phyloP scores from a whole-genome alignment of 2,329 filamentous ascomycete genomes.

The Knufia fluminis region DNA sequence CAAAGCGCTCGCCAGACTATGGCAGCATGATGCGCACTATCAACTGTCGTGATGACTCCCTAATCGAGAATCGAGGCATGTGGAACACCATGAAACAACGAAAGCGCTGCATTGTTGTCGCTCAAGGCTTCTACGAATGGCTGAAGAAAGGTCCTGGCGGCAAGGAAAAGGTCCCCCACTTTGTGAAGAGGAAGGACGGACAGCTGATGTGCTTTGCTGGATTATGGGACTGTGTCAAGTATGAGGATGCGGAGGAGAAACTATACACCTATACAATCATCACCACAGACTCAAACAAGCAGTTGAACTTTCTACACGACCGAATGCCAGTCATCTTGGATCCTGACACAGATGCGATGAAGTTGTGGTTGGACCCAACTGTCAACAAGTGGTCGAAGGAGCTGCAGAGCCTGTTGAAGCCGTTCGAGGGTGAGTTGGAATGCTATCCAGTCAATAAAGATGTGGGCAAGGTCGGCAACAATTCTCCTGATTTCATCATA shows the following conservation, averaged over 20 bases:
- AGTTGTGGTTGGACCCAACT: constrained; percentile 67
- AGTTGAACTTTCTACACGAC: constrained; percentile 79
- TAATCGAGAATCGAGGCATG: constrained; percentile 67
- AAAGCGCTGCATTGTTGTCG: constrained; percentile 79
- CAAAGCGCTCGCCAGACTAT: constrained; percentile 72
- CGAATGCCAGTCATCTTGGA: constrained; percentile 93
- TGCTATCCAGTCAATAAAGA: constrained; percentile 80
- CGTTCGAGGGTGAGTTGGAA: constrained; percentile 69
- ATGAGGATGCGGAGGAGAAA: constrained; percentile 65
- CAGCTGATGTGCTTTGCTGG: constrained; percentile 82
- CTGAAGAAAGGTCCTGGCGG: constrained; percentile 61
- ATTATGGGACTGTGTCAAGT: constrained; percentile 79
- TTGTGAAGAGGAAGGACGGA: constrained; percentile 70
- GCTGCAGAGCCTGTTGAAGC: constrained; percentile 68
- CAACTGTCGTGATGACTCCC: constrained; percentile 86
- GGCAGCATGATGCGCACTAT: constrained; percentile 75
- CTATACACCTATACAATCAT: constrained; percentile 88
- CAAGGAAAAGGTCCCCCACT: constrained; percentile 79
- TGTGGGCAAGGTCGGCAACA: constrained; percentile 89
- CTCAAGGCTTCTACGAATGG: constrained; percentile 96
- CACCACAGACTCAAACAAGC: constrained; percentile 76
- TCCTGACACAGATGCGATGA: constrained; percentile 59
- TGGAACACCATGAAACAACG: constrained; percentile 85
- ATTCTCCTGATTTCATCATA: constrained; percentile 72
- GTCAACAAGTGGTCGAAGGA: constrained; percentile 66